A percentile compares a stretch with the other conserved stretches of the same genome.
Conservation (phyloP, 2,329 filamentous ascomycete species). For the Rhynchosporium graminicola region DNA sequence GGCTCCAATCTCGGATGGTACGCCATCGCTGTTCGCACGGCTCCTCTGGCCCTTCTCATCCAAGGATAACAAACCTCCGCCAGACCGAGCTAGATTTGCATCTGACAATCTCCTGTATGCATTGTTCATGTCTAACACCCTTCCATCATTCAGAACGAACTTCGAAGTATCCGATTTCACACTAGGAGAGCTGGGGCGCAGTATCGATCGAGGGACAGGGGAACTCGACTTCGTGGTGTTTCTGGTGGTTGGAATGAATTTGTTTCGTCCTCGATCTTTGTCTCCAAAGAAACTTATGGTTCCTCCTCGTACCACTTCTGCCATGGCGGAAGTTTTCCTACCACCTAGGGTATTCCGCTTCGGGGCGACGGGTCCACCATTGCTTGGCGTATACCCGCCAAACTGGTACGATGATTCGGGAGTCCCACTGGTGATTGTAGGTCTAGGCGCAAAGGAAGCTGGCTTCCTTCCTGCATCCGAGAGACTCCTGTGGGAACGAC, state of each 20-base stretch:
- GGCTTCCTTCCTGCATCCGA: constrained; percentile 55
- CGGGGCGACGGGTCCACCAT: constrained; percentile 46
- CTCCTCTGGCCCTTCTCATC: constrained; percentile 30
- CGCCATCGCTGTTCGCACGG: constrained; percentile 31
- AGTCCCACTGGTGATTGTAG: constrained; percentile 41
- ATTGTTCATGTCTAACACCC: constrained; percentile 65
- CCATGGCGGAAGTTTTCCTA: constrained; percentile 49
- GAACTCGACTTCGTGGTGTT: constrained; percentile 37
- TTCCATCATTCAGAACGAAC: constrained; percentile 59
- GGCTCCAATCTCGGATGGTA: constrained; percentile 19
- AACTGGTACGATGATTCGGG: constrained; percentile 61
- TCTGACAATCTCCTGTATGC: constrained; percentile 73
- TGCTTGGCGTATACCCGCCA: constrained; percentile 56
- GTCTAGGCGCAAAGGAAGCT: constrained; percentile 49
- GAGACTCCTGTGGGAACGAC: constrained; percentile 47
- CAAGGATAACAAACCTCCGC: constrained; percentile 59
- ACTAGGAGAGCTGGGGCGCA: constrained; percentile 37
- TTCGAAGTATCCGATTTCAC: constrained; percentile 39
- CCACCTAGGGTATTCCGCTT: constrained; percentile 53
- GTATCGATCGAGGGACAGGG: constrained; percentile 36
- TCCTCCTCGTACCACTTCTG: constrained; percentile 54
- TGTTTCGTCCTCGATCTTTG: constrained; percentile 32
- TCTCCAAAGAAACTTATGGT: constrained; percentile 50
- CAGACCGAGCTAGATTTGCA: constrained; percentile 64
- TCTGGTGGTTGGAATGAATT: constrained; percentile 31